Evolutionary conservation across 805 yeast genomes (phyloP), one percentile per base, ranked within the genome.

Genomic region (Candida sithepensis): DNA sequence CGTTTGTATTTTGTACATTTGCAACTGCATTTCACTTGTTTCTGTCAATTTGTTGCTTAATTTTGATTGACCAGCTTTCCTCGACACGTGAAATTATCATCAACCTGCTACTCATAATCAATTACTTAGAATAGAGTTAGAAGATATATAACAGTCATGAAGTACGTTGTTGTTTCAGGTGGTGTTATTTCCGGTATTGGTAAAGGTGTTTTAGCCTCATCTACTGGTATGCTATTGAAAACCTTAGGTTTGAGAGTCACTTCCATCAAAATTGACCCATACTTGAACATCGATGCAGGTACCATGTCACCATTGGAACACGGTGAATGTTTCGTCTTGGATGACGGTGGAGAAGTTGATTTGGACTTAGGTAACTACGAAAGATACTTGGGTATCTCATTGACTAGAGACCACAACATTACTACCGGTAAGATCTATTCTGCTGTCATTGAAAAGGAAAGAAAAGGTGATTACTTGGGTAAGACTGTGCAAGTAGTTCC

Each of bases 401-500:
- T 94, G 65, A 92, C 97, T 39, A 82, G 77, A 58, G 95, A 90
- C 68, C 98, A 94, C 75, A 94, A 94, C 73, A 90, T 94, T 68
- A 94, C 99, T 56, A 94, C 99, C 20, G 99, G 99, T 68, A 94
- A 94, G 67, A 89, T 94, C 57, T 94, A 94, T 73, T 85, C 91
- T 45, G 86, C 85, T 57, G 99, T 94, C 48, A 94, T 94, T 65
- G 91, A 91, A 67, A 84, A 79, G 60, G 99, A 92, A 72, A 84
- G 99, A 73, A 88, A 81, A 52, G 99, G 99, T 64, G 98, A 92
- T 69, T 94, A 94, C 64, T 77, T 94, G 63, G 99, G 99, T 60
- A 94, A 94, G 66, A 94, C 99, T n/a, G 99, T 94, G 43, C 99
- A 94, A 74, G 96, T 94, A 58, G 99, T 94, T 59, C 99, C 99